These are phyloP conservation scores for Hermanozyma aechmeae DNA, from an alignment of 805 yeast species.

Conservation along the genomic window DNA sequence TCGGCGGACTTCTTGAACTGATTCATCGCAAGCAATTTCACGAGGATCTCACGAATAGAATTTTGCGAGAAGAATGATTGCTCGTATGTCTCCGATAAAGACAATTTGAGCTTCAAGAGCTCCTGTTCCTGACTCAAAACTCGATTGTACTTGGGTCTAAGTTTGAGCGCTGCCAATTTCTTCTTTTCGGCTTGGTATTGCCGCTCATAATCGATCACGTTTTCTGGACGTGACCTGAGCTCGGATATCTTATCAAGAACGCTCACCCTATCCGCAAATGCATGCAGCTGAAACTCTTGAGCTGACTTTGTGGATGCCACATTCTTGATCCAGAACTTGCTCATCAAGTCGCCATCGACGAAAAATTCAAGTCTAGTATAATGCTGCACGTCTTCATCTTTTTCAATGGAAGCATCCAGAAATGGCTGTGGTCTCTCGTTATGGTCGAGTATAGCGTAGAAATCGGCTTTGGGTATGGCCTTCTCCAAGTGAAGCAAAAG, in stretches of 20 bases:
- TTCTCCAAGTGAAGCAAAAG: conserved; percentile 48
- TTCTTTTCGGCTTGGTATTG: too few species aligned
- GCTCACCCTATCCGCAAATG: too few species aligned
- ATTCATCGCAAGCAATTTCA: conserved; percentile 23
- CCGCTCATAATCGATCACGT: too few species aligned
- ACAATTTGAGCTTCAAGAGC: conserved; percentile 22
- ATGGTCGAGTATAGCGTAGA: conserved; percentile 56
- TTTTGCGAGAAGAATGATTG: conserved; percentile 17
- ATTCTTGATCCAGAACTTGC: conserved; percentile 27
- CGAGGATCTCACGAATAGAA: conserved; percentile 17
- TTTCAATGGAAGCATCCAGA: too few species aligned
- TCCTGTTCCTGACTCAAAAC: too few species aligned
- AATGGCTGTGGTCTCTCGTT: too few species aligned
- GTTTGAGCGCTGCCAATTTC: not conserved
- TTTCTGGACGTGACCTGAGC: too few species aligned
- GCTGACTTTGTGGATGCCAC: too few species aligned
- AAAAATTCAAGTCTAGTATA: conserved; percentile 14
- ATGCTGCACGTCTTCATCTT: too few species aligned
- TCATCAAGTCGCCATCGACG: conserved; percentile 29
- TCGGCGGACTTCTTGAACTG: conserved; percentile 43
- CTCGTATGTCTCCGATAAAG: conserved; percentile 24
- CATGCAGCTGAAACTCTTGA: too few species aligned
- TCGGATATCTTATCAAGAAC: too few species aligned
- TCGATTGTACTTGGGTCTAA: not conserved
- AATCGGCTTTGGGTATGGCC: conserved; percentile 52